Evolutionary conservation across 1,284 basidiomycete species (phyloP), one percentile per base, ranked within the genome.

Genomic region (Porogramme epimiltina): DNA sequence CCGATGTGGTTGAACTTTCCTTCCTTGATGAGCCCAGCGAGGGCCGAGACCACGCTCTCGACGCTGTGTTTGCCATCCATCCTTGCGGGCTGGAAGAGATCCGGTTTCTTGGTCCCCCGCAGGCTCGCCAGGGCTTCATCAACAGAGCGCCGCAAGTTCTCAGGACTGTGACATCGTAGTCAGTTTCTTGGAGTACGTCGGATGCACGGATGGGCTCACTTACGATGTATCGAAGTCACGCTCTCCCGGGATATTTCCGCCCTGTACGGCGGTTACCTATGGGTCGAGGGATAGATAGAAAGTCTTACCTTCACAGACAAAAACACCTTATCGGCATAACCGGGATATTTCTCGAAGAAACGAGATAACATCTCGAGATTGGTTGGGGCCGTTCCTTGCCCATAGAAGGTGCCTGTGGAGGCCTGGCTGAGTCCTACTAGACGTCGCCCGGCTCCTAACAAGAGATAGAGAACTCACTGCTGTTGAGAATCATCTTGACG

Each of bases 1-100:
- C 78, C 78, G 26, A 80, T 73, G 58, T 39, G 25, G 15, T 74
- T 70, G 52, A 76, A 71, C 51, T 75, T 74, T n/a, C 76, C 77
- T 47, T 73, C 74, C 43, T 62, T 59, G 44, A 70, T 59, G 45
- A 72, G 51, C 9, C 56, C 61, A 18, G 59, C 56, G 8, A 71
- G 62, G 10, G 55, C 60, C 41, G 58, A 51, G 24, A 70, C 65
- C 8, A 57, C 54, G 2, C 71, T 61, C 49, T 74, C 73, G 37
- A 74, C 62, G n/a, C 65, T 56, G 10, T 58, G 40, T 0, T 61
- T 65, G 4, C 31, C 47, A 45, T 73, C 71, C 6, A 72, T 64
- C 4, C 74, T 67, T 2, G 72, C 70, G 18, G 54, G 62, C 52
- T 75, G 59, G 62, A 74, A 80, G 15, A 81, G 64, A 58, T 82